Conservation (phyloP, 352 stramenopile genomes). For the Phytophthora megakarya region DNA sequence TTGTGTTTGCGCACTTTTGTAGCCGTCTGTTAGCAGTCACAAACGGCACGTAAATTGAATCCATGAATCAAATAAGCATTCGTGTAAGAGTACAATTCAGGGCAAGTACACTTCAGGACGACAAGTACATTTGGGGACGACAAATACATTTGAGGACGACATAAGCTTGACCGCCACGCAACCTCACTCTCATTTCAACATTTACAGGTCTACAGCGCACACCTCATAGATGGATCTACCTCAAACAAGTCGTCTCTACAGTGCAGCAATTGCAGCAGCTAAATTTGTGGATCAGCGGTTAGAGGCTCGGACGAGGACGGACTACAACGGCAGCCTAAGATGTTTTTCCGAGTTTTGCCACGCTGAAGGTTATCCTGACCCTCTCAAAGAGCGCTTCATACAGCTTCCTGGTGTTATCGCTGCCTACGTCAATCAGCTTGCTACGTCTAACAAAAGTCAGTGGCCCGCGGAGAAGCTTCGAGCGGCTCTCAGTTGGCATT, state of each 20-base stretch:
- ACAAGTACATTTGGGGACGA: too few species aligned
- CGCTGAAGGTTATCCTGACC: not conserved
- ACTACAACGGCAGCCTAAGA: not conserved
- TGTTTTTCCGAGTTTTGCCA: not conserved
- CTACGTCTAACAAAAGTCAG: slow-evolving; percentile 2
- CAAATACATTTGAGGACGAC: too few species aligned
- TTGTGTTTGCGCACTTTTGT: too few species aligned
- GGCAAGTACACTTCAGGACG: too few species aligned
- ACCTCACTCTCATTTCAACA: too few species aligned
- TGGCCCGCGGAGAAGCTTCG: slow-evolving; percentile 13
- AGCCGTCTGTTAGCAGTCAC: too few species aligned
- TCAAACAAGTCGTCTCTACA: not conserved
- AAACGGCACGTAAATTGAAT: too few species aligned
- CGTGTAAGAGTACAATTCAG: too few species aligned
- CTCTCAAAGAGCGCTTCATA: not conserved
- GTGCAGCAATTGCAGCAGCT: not conserved
- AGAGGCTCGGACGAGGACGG: not conserved
- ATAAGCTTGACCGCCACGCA: too few species aligned
- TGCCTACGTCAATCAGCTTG: slow-evolving; percentile 28
- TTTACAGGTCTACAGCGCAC: too few species aligned
- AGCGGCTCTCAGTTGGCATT: not conserved
- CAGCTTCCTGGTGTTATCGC: not conserved
- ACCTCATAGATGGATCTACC: not conserved
- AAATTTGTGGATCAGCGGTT: not conserved
- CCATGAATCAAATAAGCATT: too few species aligned